Conservation (phyloP, 257 asterid genomes). For the Fraxinus quadrangulata region DNA sequence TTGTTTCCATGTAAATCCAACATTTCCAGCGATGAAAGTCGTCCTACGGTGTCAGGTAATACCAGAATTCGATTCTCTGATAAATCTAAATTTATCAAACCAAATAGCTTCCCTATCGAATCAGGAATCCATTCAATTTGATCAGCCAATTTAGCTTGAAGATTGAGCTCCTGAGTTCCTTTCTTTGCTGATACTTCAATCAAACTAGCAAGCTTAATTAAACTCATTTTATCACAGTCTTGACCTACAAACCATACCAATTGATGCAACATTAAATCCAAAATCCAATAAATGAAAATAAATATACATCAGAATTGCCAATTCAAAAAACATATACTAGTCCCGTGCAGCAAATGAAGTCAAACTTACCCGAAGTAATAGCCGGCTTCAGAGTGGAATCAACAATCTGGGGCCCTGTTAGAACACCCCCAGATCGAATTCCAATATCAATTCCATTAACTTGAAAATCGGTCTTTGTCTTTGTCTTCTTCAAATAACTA, state of each 20-base stretch:
- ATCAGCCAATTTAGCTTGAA: conserved; percentile 62
- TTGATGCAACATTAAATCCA: no score
- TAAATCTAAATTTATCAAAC: conserved; percentile 63
- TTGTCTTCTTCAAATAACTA: conserved; percentile 56
- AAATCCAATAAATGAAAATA: not conserved
- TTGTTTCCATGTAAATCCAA: conserved; percentile 65
- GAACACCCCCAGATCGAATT: conserved; percentile 38
- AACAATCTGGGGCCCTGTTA: conserved; percentile 46
- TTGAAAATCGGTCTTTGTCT: conserved; percentile 37
- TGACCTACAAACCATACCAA: conserved; percentile 48
- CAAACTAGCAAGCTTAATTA: conserved; percentile 81
- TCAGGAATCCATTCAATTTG: conserved; percentile 96
- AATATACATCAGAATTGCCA: conserved; percentile 1
- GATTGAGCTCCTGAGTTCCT: conserved; percentile 60
- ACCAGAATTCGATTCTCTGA: conserved; percentile 73
- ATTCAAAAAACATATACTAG: not conserved
- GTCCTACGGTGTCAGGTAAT: conserved; percentile 67
- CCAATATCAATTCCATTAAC: conserved; percentile 48
- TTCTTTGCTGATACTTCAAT: conserved; percentile 79
- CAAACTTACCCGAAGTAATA: conserved; percentile 45
- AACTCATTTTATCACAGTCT: conserved; percentile 75
- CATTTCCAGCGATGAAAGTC: conserved; percentile 55
- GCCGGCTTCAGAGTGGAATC: conserved; percentile 68
- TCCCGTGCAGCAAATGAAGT: conserved; percentile 9
- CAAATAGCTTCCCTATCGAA: conserved; percentile 79